Base-by-base conservation (phyloP, 352 stramenopile species). In the Phytopythium litorale region DNA sequence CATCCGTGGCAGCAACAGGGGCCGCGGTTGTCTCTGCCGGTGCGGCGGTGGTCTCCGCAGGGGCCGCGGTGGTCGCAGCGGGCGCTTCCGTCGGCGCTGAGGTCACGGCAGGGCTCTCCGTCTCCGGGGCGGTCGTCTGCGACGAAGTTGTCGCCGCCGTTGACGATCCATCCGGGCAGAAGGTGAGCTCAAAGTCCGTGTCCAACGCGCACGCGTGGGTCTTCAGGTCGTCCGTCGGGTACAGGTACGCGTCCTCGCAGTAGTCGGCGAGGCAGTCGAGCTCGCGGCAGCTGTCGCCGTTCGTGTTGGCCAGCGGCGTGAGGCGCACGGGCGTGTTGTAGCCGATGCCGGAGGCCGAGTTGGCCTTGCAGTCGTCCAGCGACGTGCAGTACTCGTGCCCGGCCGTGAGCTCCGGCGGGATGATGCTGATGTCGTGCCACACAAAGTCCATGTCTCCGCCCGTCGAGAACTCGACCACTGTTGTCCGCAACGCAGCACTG, bases 391-490 rank as follows among this genome's bases (percentile, higher is more conserved):
- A 88, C 71, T 87, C 78, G 56, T 72, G 72, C n/a, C 68, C 81
- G 16, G 74, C 50, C 35, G 87, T 64, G 45, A 88, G 75, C 16
- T 61, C 67, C 21, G 84, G 66, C 42, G 84, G 84, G 56, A 91
- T 91, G 65, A 89, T 78, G 63, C 79, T 84, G 58, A 91, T 73
- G 65, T 93, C 79, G 52, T 69, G 89, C 78, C 79, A 93, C n/a
- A 70, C 68, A 42, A 88, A 51, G 56, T 75, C 58, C 52, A 84
- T 66, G 55, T 81, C 60, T 48, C 77, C 79, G 66, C 77, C 82
- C 43, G 81, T 91, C 40, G 81, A 76, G 45, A 91, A 78, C 72
- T 89, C 81, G 25, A 87, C 51, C 62, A 91, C 71, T 79, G 60
- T 33, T 50, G 33, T 33, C 23, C 32, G 33, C 5, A 4, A 45